Evolutionary conservation across 1,284 basidiomycete species (phyloP), one percentile per base, ranked within the genome.

Genomic region (Cystobasidiaceae sp.): DNA sequence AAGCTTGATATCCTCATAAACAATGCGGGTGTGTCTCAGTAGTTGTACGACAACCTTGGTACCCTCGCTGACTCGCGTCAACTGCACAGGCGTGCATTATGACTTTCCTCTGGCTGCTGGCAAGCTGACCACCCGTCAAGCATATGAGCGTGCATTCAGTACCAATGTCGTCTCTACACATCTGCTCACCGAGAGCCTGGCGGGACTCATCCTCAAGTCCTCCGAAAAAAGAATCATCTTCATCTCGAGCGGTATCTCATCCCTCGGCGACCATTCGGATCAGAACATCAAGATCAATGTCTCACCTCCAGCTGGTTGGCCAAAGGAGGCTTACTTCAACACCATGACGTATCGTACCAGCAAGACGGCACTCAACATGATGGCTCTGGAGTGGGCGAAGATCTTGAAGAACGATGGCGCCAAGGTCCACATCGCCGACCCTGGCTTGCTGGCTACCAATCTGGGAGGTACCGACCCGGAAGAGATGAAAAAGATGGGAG

Each of bases 321-420:
- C 48, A 17, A 50, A 50, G 28, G 11, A 11, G 37, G 8, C 17
- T 6, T 23, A 23, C 28, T 25, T 25, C 5, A 6, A 6, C 21
- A 7, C 6, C n/a, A 21, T 28, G 17, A 30, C 62, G 4, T 69
- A 69, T 34, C 13, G 59, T 17, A n/a, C 51, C 11, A 27, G 28
- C 44, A 69, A 69, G 52, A 67, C 65, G 1, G 67, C 41, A 11
- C 19, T 69, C 25, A 67, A 67, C 45, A 69, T 69, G 67, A 50
- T 69, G 58, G n/a, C 46, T n/a, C 30, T 49, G 27, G 67, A 69
- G 21, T 69, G 65, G 65, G 48, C 27, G 5, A 25, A 46, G 19
- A 46, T 62, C 2, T 34, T 69, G 8, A 37, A 37, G 17, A 51
- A 67, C 21, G 67, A 69, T 41, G 43, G 46, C 6, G 59, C 67